These are phyloP conservation scores for Ophiobolus disseminans DNA, from an alignment of 2,329 filamentous ascomycete genomes.

Conservation along the genomic window DNA sequence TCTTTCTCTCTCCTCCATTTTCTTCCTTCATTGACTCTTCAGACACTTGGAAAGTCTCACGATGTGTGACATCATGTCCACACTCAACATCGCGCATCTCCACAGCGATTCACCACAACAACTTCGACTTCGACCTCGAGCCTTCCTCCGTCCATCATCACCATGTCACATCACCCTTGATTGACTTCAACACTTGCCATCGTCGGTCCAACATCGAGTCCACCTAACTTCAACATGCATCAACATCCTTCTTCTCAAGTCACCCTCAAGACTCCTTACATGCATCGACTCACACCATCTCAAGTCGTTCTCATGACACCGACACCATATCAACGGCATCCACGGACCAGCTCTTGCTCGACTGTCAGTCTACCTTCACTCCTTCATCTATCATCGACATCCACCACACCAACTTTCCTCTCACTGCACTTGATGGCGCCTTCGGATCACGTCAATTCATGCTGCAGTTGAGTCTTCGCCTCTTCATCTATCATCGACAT, in stretches of 20 bases:
- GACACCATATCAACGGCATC: conserved; percentile 1
- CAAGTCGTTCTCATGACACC: conserved; percentile 4
- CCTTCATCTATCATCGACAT: conserved; percentile 1
- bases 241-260: not conserved
- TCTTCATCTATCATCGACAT: too few species aligned
- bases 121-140: conserved; percentile 1
- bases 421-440: not conserved
- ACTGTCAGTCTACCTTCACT: too few species aligned
- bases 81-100: not conserved
- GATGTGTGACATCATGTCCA: conserved; percentile 19
- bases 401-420: conserved; percentile 1
- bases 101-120: not conserved
- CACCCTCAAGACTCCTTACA: not conserved
- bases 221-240: conserved; percentile 1
- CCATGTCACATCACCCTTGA: not conserved
- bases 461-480: too few species aligned
- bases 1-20: not conserved
- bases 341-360: conserved; percentile 3
- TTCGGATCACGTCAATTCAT: too few species aligned
- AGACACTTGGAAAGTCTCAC: conserved; percentile 15
- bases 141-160: not conserved
- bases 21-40: not conserved
- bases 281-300: conserved; percentile 4
- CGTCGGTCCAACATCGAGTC: conserved; percentile 5
- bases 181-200: not conserved